A percentile compares a stretch with the other conserved stretches of the same genome.
These are phyloP conservation scores for Tulasnella sp. DNA, from an alignment of 768 basidiomycete genomes.

Conservation along the genomic window DNA sequence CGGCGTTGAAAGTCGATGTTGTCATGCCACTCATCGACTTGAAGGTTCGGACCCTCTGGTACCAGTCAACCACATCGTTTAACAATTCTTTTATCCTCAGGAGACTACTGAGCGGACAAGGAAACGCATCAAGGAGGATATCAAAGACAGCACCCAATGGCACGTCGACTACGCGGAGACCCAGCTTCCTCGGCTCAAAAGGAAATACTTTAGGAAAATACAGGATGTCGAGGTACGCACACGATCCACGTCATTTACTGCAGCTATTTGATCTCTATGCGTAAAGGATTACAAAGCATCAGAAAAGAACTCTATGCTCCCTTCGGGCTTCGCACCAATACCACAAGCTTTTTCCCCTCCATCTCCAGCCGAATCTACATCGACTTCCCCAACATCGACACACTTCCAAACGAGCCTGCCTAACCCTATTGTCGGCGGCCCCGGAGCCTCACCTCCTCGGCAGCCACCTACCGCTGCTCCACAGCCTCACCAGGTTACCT, in stretches of 20 bases:
- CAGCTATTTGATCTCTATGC: background rate
- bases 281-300: conserved; percentile 58
- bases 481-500: conserved; percentile 29
- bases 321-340: conserved; percentile 11
- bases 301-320: conserved; percentile 30
- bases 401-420: background rate
- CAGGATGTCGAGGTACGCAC: conserved; percentile 71
- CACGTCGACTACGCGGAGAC: conserved; percentile 78
- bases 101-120: conserved; percentile 86
- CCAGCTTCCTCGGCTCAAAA: conserved; percentile 71
- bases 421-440: background rate
- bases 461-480: conserved; percentile 31
- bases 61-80: background rate
- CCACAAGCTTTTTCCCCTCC: conserved; percentile 22
- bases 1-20: conserved; percentile 63
- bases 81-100: conserved; percentile 35
- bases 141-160: conserved; percentile 65
- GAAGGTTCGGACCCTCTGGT: conserved; percentile 43
- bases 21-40: conserved; percentile 58
- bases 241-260: background rate
- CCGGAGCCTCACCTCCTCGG: conserved; percentile 30
- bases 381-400: conserved; percentile 22
- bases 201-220: conserved; percentile 73
- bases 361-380: background rate
- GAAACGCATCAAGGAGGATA: conserved; percentile 83